Conservation (phyloP, 75 land plant genomes). For the Pinus tabuliformis region DNA sequence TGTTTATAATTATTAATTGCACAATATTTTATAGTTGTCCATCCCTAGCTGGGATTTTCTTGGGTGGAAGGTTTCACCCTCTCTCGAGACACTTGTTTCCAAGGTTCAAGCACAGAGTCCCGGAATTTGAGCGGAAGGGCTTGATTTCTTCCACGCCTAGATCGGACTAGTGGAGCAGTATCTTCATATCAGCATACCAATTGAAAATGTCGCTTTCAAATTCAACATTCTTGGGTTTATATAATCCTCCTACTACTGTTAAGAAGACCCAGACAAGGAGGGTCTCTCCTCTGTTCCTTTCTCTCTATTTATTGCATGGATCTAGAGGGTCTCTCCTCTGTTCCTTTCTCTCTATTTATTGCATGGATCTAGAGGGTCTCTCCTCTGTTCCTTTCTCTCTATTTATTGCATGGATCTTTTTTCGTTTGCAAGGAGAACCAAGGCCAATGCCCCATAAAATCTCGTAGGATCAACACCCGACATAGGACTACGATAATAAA, state of each 20-base stretch:
- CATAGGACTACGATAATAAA: too few relatives aligned
- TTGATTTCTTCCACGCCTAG: slow-evolving; percentile 61
- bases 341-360: neutral
- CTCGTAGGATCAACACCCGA: too few relatives aligned
- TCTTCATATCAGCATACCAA: slow-evolving; percentile 15
- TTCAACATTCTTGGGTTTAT: neutral
- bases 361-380: too few relatives aligned
- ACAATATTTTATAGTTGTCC: neutral
- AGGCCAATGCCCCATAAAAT: too few relatives aligned
- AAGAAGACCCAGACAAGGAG: neutral
- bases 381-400: neutral
- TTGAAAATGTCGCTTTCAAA: neutral
- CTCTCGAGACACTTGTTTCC: slow-evolving; percentile 15
- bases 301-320: neutral
- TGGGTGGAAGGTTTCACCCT: slow-evolving; percentile 1
- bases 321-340: neutral
- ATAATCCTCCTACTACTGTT: neutral
- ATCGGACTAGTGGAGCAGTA: slow-evolving; percentile 47
- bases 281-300: neutral
- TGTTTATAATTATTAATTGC: neutral
- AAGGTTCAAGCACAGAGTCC: slow-evolving; percentile 63
- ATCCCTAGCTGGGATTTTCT: neutral
- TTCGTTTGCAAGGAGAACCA: neutral
- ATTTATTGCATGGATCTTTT: neutral
- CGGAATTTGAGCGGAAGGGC: slow-evolving; percentile 49